Base-by-base conservation (phyloP, 352 stramenopile genomes). In the Pythium chondricola region DNA sequence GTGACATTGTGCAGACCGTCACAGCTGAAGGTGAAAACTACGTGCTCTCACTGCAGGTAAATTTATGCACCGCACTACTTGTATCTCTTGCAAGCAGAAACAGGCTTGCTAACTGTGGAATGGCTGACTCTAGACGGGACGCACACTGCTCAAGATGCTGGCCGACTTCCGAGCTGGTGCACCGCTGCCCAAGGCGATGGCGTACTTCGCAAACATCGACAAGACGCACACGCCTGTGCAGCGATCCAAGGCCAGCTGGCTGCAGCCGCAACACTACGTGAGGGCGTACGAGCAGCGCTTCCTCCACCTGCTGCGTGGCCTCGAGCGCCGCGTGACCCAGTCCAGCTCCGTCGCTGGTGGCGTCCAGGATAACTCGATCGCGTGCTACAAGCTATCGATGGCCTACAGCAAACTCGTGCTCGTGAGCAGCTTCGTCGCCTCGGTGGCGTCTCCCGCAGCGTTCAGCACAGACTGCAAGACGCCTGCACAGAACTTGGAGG, bases 21-120 rank as follows among this genome's bases (percentile, higher is more conserved):
- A 98, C 94, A 1, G 93, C 96, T n/a, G 95, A 98, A 64, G 95
- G 95, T 35, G 95, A 98, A 57, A 98, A 98, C 69, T 91, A 96
- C 49, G 96, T 98, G 58, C 69, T 98, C 18, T 89, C 89, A 14
- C 84, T 97, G 52, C 95, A 98, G 65, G 74, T 80, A 26, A 33
- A 49, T 35, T 35, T 8, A 6, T 4, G 14, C 17, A 3, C n/a
- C n/a, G n/a, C n/a, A n/a, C n/a, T n/a, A n/a, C n/a, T n/a, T n/a
- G n/a, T n/a, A n/a, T n/a, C n/a, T n/a, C n/a, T n/a, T n/a, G n/a
- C n/a, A n/a, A n/a, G n/a, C n/a, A n/a, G n/a, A n/a, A n/a, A n/a
- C n/a, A n/a, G n/a, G n/a, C n/a, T n/a, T n/a, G n/a, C n/a, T n/a
- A n/a, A n/a, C n/a, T n/a, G n/a, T n/a, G n/a, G n/a, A n/a, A n/a